Base-by-base conservation (phyloP, 2,329 filamentous ascomycete genomes). In the Aspergillus brasiliensis region DNA sequence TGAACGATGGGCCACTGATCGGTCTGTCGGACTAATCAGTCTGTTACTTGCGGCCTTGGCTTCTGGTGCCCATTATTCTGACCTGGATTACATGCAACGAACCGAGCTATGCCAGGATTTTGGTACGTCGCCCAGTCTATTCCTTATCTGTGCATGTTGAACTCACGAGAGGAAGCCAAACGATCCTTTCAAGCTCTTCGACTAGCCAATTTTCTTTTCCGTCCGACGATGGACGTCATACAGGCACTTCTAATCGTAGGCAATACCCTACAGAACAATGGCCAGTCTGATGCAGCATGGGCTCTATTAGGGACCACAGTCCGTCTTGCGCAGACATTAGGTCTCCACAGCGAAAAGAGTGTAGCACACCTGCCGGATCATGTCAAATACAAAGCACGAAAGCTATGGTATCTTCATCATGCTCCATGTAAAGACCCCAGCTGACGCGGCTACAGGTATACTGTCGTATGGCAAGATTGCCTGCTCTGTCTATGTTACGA, bases 171-270 rank as follows among this genome's bases (percentile, higher is more conserved):
- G 7, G 13, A 54, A 73, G 71, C 68, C 13, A 68, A 67, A n/a
- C 65, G 67, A 3, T 72, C 67, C 5, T 72, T 73, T 57, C 83
- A 86, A 62, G 84, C 83, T 61, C 74, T 86, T 2, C 80, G 84
- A 1, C 80, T 86, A 58, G 82, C 82, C 3, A 86, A 86, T 60
- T 86, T 86, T 65, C 72, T 86, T 1, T 85, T 84, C 2, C 80
- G 83, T 47, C 81, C 83, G 6, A 82, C 80, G 2, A 65, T 85
- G 37, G 82, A 86, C 57, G 83, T 79, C 52, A 83, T 86, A 27
- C 83, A 86, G 67, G 80, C 83, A 0, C 74, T 86, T 10, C 72
- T 86, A 2, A 82, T 86, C 5, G 78, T 86, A 2, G 82, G 83
- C 21, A 84, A 86, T 62, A 83, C 68, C 1, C 27, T 73, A 7